These are phyloP conservation scores for Apiospora sp. DNA, from an alignment of 2,329 filamentous ascomycete species.

Conservation along the genomic window DNA sequence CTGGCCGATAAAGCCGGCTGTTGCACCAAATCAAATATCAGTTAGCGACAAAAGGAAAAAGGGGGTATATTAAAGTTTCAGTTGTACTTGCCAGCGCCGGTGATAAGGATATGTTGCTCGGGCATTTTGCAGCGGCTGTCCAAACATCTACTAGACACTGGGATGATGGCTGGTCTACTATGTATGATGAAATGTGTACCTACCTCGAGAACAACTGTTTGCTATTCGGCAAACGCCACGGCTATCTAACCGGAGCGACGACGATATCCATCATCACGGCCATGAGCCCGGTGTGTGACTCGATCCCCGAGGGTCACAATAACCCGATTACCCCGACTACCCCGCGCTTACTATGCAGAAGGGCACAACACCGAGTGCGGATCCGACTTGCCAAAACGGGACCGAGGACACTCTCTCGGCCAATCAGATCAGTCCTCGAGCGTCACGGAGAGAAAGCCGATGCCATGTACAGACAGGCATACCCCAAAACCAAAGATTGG, in stretches of 20 bases:
- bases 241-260: background rate
- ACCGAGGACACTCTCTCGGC: background rate
- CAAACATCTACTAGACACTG: background rate
- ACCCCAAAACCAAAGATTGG: too few relatives aligned
- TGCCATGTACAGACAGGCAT: background rate
- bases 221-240: background rate
- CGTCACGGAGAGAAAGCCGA: constrained; percentile 18
- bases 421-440: background rate
- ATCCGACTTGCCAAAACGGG: constrained; percentile 17
- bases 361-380: background rate
- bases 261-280: background rate
- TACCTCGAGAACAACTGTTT: background rate
- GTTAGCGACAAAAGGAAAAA: background rate
- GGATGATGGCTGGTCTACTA: background rate
- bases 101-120: constrained; percentile 60
- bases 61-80: background rate
- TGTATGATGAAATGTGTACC: background rate
- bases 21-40: constrained; percentile 50
- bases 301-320: background rate
- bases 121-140: background rate
- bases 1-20: constrained; percentile 70
- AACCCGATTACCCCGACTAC: background rate
- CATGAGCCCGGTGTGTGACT: background rate
- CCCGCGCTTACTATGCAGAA: background rate
- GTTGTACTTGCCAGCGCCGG: constrained; percentile 36